Percentiles rank a stretch among this genome's conserved stretches.
Evolutionary conservation across 2,329 filamentous ascomycete genomes (phyloP).

Genomic region (Cercospora canescens): DNA sequence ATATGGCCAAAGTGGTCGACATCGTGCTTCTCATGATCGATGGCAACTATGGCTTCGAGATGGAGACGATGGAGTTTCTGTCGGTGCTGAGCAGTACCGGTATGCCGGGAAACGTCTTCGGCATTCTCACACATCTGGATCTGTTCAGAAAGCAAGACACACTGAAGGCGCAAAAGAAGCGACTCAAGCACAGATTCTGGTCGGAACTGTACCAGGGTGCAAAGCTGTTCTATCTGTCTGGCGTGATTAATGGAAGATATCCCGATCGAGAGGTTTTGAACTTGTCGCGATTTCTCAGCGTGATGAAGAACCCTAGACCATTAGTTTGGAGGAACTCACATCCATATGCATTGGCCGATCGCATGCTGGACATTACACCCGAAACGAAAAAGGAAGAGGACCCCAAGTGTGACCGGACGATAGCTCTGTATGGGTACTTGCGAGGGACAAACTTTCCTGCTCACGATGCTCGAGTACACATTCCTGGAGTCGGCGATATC

Average conservation of each 20-base stretch:
- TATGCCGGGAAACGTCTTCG: slow-evolving; percentile 98
- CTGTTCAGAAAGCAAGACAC: slow-evolving; percentile 92
- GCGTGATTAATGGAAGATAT: slow-evolving; percentile 94
- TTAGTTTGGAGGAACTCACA: slow-evolving; percentile 95
- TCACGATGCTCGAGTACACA: slow-evolving; percentile 81
- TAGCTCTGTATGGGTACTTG: slow-evolving; percentile 90
- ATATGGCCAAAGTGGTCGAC: slow-evolving; percentile 94
- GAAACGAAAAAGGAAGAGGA: slow-evolving; percentile 89
- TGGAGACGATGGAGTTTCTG: slow-evolving; percentile 99
- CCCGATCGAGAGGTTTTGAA: slow-evolving; percentile 97
- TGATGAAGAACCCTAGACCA: slow-evolving; percentile 99
- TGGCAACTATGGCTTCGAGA: slow-evolving; percentile 97
- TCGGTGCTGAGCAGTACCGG: slow-evolving; percentile 91
- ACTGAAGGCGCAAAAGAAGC: slow-evolving; percentile 91
- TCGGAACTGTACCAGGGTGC: slow-evolving; percentile 95
- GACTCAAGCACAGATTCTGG: slow-evolving; percentile 94
- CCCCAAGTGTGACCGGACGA: slow-evolving; percentile 82
- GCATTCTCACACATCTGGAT: slow-evolving; percentile 93
- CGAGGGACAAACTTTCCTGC: slow-evolving; percentile 92
- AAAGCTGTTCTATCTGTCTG: slow-evolving; percentile 94
- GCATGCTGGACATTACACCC: slow-evolving; percentile 92
- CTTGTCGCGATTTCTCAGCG: slow-evolving; percentile 87
- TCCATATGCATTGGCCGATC: slow-evolving; percentile 89
- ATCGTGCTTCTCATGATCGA: slow-evolving; percentile 98
- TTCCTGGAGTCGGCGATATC: slow-evolving; percentile 89